Evolutionary conservation across 257 asterid genomes (phyloP), one percentile per base, ranked within the genome.

Genomic region (Paraleonurus japonicus): DNA sequence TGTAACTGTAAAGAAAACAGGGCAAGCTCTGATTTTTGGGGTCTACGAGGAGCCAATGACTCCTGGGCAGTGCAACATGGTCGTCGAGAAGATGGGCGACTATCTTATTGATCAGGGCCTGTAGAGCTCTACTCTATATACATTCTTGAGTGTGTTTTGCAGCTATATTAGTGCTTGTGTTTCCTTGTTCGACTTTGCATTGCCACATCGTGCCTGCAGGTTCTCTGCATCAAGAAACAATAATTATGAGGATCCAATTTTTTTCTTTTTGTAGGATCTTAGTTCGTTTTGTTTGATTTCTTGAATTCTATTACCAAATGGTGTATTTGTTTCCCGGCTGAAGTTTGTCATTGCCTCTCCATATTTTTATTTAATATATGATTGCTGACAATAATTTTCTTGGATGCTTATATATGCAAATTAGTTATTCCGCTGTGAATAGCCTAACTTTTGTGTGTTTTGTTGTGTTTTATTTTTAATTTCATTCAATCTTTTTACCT

Each of bases 41-140:
- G 1, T 85, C 53, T 87, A 85, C 3, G 92, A 84, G 10, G 88
- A 87, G 45, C 92, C 92, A 37, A 81, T 87, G 86, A 84, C 88
- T 64, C 90, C 87, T 11, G 88, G 92, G 13, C 92, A 87, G 81
- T 87, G 92, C 65, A 87, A 87, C 79, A 79, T 87, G 82, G 80
- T 87, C 6, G 90, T 87, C 2, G 90, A 87, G 88, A 87, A 75
- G 86, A 68, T 87, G 70, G 92, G 88, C 15, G 90, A 87, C 76
- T 82, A 87, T 72, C 90, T 87, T 20, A 10, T 83, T 20, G 90
- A 87, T 4, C 90, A 87, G 72, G 88, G 87, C 69, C 79, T 81
- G 53, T 69, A 81, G 82, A 58, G 24, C 15, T 4, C 57, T 16
- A 23, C 43, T 33, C 50, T 35, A 26, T 32, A 37, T 17, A 63